Conservation (phyloP, 139 green algal genomes). For the Chlorella ohadii region DNA sequence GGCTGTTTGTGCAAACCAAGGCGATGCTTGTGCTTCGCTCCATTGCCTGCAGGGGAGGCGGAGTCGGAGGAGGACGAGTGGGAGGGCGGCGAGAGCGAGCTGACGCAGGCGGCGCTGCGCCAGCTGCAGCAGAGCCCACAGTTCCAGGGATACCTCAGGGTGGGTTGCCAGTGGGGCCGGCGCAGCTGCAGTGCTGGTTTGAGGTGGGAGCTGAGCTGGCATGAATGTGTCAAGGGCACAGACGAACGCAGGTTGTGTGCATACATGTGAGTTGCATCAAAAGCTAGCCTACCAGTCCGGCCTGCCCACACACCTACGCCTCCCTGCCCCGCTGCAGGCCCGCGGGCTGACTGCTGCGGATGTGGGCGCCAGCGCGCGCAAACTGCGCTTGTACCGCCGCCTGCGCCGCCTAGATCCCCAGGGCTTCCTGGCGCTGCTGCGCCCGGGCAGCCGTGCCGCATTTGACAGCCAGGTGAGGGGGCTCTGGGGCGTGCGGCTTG, state of each 20-base stretch:
- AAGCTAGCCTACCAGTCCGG: no score
- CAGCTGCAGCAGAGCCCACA: constrained; percentile 23
- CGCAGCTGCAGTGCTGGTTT: no score
- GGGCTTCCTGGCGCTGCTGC: constrained; percentile 16
- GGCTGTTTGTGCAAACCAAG: no score
- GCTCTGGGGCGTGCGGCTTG: no score
- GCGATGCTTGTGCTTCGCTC: background rate
- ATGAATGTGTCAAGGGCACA: no score
- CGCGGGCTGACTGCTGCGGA: constrained; percentile 13
- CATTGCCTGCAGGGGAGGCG: constrained; percentile 6
- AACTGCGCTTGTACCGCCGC: constrained; percentile 29
- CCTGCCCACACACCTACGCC: background rate
- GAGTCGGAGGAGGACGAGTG: constrained; percentile 32
- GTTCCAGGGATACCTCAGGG: constrained; percentile 26
- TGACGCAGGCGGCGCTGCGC: constrained; percentile 18
- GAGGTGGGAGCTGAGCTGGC: no score
- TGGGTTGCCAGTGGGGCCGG: no score
- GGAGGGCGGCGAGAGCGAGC: constrained; percentile 12
- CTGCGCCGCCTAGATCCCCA: constrained; percentile 19
- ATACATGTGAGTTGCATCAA: no score
- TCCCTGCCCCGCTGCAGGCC: background rate
- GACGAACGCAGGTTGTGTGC: no score
- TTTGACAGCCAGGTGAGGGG: background rate
- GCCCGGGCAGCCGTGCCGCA: background rate
- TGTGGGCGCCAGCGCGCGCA: background rate